Base-by-base conservation (phyloP, 164 flowering plant species). In the Litsea cubeba region DNA sequence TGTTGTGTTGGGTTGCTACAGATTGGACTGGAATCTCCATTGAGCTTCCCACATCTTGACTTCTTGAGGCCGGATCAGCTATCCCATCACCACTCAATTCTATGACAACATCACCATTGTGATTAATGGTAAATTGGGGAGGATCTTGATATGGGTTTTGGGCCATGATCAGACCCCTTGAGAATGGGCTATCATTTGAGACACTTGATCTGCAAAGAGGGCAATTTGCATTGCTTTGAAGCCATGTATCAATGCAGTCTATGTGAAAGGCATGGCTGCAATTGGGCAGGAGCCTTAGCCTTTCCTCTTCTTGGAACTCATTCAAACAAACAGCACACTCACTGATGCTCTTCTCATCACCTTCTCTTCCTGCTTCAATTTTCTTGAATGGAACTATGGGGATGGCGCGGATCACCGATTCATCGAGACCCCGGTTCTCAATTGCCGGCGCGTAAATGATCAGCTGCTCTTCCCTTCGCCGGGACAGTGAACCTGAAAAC, bases 181-280 rank as follows among this genome's bases (percentile, higher is more conserved):
- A 79, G 3, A 79, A 66, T 26, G 72, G 69, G 26, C 78, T 60
- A 17, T 77, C 65, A 18, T 75, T 50, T 3, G 94, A 93, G 77
- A 95, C 81, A 78, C 85, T 87, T 28, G 88, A 85, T 82, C 99
- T 80, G 76, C 99, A 95, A 58, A 95, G 92, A 17, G 99, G 99
- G 82, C 99, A 95, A 69, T 90, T 93, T 1, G 89, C 88, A 73
- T 89, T 90, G 84, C 68, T 89, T 71, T 93, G 99, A 22, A 95
- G 93, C 99, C 99, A 95, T 18, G 89, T 84, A 68, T 95, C 99
- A 46, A 95, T 90, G 78, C 99, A 95, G 58, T 95, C 99, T 2
- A 93, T 88, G 70, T 95, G 99, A 65, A 95, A 95, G 2, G 83
- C 85, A 70, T 95, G 99, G 62, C 75, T 65, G 70, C 99, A 95